A percentile compares a stretch with the other conserved stretches of the same genome.
Evolutionary conservation across 331 rosid species (phyloP).

Genomic region (Malus hybrid): DNA sequence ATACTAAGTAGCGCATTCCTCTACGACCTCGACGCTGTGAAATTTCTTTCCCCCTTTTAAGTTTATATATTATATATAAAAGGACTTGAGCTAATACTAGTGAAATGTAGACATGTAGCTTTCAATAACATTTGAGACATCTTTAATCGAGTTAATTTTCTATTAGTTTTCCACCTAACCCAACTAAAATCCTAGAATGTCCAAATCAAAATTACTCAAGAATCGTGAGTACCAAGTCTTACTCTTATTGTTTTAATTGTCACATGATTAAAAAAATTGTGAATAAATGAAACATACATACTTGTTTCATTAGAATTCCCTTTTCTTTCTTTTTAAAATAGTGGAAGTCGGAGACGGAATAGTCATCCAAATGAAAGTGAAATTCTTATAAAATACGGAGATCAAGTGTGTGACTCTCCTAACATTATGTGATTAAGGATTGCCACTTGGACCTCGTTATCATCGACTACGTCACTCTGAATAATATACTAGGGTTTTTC

Average conservation of each 20-base stretch:
- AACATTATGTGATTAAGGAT: neutral
- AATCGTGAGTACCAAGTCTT: neutral
- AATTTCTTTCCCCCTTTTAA: no score
- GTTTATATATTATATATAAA: no score
- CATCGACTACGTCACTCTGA: neutral
- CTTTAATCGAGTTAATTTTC: neutral
- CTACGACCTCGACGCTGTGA: no score
- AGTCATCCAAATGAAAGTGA: neutral
- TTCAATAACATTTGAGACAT: neutral
- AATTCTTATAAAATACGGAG: neutral
- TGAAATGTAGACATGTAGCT: neutral
- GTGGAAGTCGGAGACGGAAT: neutral
- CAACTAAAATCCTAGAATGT: neutral
- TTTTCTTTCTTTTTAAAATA: neutral
- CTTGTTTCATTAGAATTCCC: neutral
- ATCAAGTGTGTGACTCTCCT: neutral
- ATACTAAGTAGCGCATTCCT: no score
- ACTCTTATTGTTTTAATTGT: neutral
- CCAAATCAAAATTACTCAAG: neutral
- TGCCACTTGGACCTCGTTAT: neutral
- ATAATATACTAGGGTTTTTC: neutral
- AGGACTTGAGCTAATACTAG: no score
- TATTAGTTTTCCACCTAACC: neutral
- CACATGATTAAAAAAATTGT: neutral
- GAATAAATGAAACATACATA: neutral